These are phyloP conservation scores for Viola odorata DNA, from an alignment of 345 rosid species.

Conservation along the genomic window DNA sequence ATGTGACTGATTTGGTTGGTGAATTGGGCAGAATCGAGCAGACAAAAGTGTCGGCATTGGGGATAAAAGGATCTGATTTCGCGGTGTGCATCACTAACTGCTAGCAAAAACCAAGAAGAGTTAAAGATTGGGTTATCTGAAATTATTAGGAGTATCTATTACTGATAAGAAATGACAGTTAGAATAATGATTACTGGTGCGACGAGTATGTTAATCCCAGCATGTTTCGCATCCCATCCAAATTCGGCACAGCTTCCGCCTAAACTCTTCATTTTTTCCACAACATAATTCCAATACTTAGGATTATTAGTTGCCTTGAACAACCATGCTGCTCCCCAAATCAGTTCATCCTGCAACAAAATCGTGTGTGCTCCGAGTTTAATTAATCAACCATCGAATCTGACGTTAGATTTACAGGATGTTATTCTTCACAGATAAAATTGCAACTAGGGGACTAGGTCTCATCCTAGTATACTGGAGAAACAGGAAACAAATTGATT, in stretches of 20 bases:
- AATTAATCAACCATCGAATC: neutral
- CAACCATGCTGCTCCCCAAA: constrained; percentile 29
- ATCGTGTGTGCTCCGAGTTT: neutral
- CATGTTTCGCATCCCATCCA: constrained; percentile 23
- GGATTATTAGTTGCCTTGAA: constrained; percentile 15
- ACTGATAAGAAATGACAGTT: neutral
- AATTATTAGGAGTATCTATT: neutral
- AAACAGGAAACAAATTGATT: neutral
- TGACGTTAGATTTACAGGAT: neutral
- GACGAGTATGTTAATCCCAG: constrained; percentile 20
- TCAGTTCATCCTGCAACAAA: constrained; percentile 18
- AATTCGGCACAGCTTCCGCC: constrained; percentile 2
- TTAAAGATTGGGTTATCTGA: neutral
- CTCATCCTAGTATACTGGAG: neutral
- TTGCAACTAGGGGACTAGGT: neutral
- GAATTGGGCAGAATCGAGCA: constrained; percentile 20
- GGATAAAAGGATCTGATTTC: neutral
- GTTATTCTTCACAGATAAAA: neutral
- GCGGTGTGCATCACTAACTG: neutral
- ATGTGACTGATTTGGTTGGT: constrained; percentile 15
- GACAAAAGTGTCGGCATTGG: constrained; percentile 14
- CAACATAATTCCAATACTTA: constrained; percentile 6
- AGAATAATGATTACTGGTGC: constrained; percentile 5
- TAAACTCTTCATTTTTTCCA: neutral
- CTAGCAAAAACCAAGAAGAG: neutral